phyloP scores from a whole-genome alignment of 306 rosid species.

The Fragaria vesca region DNA sequence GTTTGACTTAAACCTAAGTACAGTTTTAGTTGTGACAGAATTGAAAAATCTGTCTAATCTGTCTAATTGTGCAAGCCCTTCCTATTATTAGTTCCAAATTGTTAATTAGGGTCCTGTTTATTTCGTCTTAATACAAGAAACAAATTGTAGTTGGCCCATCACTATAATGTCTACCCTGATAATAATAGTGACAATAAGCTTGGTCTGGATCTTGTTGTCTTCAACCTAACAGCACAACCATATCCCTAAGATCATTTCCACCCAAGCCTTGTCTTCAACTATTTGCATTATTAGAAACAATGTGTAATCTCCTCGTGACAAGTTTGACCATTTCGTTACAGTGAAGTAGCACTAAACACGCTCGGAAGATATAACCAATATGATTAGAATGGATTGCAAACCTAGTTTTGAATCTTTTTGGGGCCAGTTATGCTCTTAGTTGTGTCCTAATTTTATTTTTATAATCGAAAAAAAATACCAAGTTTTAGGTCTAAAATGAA shows the following conservation, averaged over 20 bases:
- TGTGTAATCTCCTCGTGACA: too few relatives aligned
- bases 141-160: slow-evolving; percentile 4
- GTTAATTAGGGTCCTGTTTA: not conserved
- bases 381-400: too few relatives aligned
- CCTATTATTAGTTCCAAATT: not conserved
- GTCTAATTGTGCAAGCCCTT: not conserved
- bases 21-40: not conserved
- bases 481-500: too few relatives aligned
- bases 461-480: too few relatives aligned
- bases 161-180: not conserved
- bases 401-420: too few relatives aligned
- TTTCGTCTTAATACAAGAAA: not conserved
- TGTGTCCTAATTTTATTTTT: too few relatives aligned
- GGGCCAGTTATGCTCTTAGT: too few relatives aligned
- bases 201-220: slow-evolving; percentile 47
- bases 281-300: not conserved
- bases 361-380: too few relatives aligned
- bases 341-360: too few relatives aligned
- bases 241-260: slow-evolving; percentile 1
- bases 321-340: too few relatives aligned
- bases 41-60: not conserved
- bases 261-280: slow-evolving; percentile 3
- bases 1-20: slow-evolving; percentile 5
- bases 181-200: not conserved
- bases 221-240: slow-evolving; percentile 48